Evolutionary conservation across 176 grass and related monocot species (phyloP).

Genomic region (Sorghum bicolor): Sorghum_bicolor_NCBIv3 NC_012871.2:13734501-13735000

Average conservation of each 20-base stretch:
- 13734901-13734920: conserved; percentile 83
- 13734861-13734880: conserved; percentile 96
- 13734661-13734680: neutral
- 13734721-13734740: neutral
- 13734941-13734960: neutral
- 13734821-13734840: conserved; percentile 93
- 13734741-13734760: conserved; percentile 55
- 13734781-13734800: conserved; percentile 96
- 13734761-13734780: conserved; percentile 97
- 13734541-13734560: conserved; percentile 84
- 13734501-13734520: conserved; percentile 86
- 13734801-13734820: conserved; percentile 99
- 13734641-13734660: conserved; percentile 12
- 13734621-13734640: neutral
- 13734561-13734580: conserved; percentile 98
- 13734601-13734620: conserved; percentile 91
- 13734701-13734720: neutral
- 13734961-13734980: neutral
- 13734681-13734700: neutral
- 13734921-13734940: conserved; percentile 79
- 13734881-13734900: conserved; percentile 99
- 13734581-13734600: conserved; percentile 94
- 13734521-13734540: conserved; percentile 85
- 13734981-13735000: neutral
- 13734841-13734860: conserved; percentile 96